Evolutionary conservation across 768 basidiomycete genomes (phyloP).

Genomic region (Pleurotus tuber-regium): DNA sequence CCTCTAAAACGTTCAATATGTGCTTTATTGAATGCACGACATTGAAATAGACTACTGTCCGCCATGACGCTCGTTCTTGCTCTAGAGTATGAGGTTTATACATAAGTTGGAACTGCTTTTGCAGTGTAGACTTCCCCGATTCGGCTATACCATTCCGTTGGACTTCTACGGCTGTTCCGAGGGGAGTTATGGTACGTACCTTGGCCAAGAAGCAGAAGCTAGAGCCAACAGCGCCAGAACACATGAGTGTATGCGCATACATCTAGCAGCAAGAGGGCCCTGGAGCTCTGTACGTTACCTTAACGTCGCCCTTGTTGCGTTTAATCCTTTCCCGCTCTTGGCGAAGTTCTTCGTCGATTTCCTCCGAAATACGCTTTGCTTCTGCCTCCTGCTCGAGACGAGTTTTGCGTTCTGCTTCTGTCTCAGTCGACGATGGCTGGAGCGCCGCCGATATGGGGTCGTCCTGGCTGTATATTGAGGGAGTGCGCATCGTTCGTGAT

Average conservation of each 20-base stretch:
- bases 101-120: slow-evolving; percentile 81
- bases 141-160: slow-evolving; percentile 41
- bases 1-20: slow-evolving; percentile 61
- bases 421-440: slow-evolving; percentile 64
- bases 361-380: slow-evolving; percentile 73
- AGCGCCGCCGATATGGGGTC: slow-evolving; percentile 73
- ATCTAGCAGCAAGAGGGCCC: neutral
- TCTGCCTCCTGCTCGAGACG: slow-evolving; percentile 69
- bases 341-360: slow-evolving; percentile 79
- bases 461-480: slow-evolving; percentile 71
- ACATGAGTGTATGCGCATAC: slow-evolving; percentile 36
- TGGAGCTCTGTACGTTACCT: slow-evolving; percentile 38
- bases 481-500: slow-evolving; percentile 55
- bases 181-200: neutral
- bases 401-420: slow-evolving; percentile 56
- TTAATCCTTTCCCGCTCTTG: slow-evolving; percentile 64
- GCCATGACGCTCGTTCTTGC: slow-evolving; percentile 69
- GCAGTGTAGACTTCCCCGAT: slow-evolving; percentile 74
- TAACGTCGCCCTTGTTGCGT: slow-evolving; percentile 71
- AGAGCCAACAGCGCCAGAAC: slow-evolving; percentile 10
- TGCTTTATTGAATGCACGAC: slow-evolving; percentile 69
- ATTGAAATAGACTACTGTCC: slow-evolving; percentile 75
- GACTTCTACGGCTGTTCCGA: neutral
- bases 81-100: slow-evolving; percentile 72
- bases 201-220: slow-evolving; percentile 76